These are phyloP conservation scores for Naumovozyma baii DNA, from an alignment of 805 yeast genomes.

Conservation along the genomic window DNA sequence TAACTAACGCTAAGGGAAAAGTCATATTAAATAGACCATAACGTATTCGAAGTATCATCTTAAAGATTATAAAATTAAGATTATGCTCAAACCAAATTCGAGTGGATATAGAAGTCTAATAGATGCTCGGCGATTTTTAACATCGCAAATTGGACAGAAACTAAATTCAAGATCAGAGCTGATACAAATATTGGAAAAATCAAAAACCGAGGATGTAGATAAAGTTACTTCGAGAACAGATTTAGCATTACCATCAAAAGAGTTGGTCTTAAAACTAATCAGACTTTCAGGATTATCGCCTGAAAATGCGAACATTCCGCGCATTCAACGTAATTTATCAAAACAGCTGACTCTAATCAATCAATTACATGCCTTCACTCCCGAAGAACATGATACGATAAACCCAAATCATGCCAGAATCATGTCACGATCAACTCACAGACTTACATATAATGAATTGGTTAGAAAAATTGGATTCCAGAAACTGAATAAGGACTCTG, in stretches of 20 bases:
- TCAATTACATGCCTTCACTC: constrained; percentile 30
- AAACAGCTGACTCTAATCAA: constrained; percentile 44
- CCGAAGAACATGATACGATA: constrained; percentile 4
- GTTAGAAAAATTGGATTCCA: constrained; percentile 17
- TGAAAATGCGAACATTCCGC: constrained; percentile 19
- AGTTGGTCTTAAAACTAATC: constrained; percentile 29
- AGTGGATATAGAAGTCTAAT: too few species aligned
- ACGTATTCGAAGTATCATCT: too few species aligned
- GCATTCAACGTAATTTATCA: constrained; percentile 30
- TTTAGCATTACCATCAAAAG: constrained; percentile 1
- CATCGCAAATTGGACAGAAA: too few species aligned
- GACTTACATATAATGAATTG: constrained; percentile 29
- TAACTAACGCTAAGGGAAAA: not conserved
- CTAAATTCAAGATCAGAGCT: too few species aligned
- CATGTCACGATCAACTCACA: constrained; percentile 20
- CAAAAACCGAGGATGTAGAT: too few species aligned
- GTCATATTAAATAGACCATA: too few species aligned
- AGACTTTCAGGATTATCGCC: constrained; percentile 41
- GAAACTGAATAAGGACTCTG: constrained; percentile 10
- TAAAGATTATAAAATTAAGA: not conserved
- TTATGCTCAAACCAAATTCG: too few species aligned
- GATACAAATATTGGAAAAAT: too few species aligned
- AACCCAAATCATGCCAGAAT: constrained; percentile 17
- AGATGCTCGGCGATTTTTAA: too few species aligned
- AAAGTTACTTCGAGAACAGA: too few species aligned